These are phyloP conservation scores for Aspergillus proliferans DNA, from an alignment of 2,329 filamentous ascomycete species.

Conservation along the genomic window DNA sequence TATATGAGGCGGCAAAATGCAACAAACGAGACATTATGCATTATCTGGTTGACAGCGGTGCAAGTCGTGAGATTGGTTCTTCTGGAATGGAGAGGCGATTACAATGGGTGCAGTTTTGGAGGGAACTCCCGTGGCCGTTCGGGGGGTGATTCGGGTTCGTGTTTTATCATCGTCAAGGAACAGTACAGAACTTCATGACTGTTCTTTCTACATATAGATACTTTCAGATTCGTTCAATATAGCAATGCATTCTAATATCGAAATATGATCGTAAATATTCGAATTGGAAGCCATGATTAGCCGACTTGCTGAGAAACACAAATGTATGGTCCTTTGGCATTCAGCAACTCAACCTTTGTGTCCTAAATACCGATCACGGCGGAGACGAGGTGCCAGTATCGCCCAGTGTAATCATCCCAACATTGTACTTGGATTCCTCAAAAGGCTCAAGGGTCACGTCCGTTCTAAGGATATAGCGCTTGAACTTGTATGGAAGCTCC, in stretches of 20 bases:
- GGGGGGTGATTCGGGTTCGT: neutral
- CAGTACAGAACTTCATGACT: neutral
- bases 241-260: no score
- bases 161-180: neutral
- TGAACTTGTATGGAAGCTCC: neutral
- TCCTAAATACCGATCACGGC: neutral
- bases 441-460: neutral
- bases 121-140: neutral
- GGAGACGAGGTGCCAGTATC: neutral
- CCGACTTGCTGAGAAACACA: no score
- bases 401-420: neutral
- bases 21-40: neutral
- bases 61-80: neutral
- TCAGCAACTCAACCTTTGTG: no score
- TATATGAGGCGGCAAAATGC: neutral
- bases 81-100: neutral
- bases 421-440: neutral
- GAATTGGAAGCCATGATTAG: no score
- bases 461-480: neutral
- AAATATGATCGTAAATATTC: no score
- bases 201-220: no score
- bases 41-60: neutral
- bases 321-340: no score
- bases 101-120: neutral
- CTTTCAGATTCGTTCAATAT: no score